Percentiles rank a stretch among this genome's conserved stretches.
These are phyloP conservation scores for Epichloe gansuensis DNA, from an alignment of 2,329 filamentous ascomycete species.

Conservation along the genomic window DNA sequence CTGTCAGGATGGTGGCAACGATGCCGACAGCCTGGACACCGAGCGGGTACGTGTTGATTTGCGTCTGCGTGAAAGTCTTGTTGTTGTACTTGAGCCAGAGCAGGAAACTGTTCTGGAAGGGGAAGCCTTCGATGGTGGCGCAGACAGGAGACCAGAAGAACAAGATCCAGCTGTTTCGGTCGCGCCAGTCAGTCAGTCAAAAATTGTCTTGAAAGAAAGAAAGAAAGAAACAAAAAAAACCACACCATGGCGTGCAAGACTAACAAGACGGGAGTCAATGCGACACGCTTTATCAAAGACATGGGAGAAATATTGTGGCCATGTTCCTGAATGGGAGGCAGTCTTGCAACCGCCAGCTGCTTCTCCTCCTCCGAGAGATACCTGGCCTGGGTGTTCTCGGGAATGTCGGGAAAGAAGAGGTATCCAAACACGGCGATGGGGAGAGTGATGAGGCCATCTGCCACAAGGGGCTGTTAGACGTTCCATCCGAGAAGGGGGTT, in stretches of 20 bases:
- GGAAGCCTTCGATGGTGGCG: background rate
- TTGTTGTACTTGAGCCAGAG: background rate
- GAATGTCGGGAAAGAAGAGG: conserved; percentile 28
- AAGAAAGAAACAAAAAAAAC: too few relatives aligned
- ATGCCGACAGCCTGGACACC: background rate
- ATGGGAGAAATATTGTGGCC: background rate
- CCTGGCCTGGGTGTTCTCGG: conserved; percentile 31
- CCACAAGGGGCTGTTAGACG: too few relatives aligned
- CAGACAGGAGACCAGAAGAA: background rate
- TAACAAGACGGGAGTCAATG: background rate
- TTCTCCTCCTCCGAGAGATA: conserved; percentile 33
- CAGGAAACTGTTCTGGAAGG: background rate
- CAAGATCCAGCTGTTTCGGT: background rate
- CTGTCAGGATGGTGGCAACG: background rate
- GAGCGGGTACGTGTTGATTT: background rate
- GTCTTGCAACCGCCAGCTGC: conserved; percentile 21
- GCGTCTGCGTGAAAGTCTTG: background rate
- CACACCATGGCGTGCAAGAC: background rate
- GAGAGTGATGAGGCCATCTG: conserved; percentile 36
- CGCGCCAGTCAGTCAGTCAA: background rate
- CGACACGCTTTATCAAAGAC: background rate
- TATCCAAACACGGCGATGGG: conserved; percentile 23
- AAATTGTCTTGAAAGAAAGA: background rate
- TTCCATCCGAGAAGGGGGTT: too few relatives aligned
- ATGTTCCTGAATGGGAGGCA: background rate